Conservation (phyloP, 2,329 filamentous ascomycete genomes). For the Phaeosphaeriaceae sp. region DNA sequence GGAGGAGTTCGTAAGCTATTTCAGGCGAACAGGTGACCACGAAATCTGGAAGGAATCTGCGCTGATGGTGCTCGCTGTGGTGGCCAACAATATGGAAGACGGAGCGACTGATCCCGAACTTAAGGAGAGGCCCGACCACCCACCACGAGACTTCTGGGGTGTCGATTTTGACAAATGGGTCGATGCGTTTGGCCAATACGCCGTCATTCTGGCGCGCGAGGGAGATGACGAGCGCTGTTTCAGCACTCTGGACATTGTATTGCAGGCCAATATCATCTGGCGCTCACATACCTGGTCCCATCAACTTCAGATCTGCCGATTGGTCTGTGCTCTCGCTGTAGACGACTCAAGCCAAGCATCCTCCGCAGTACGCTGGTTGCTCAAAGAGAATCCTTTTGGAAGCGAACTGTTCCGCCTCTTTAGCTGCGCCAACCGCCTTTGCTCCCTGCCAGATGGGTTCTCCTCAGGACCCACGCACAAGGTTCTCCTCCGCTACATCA, state of each 20-base stretch:
- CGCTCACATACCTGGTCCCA: conserved; percentile 72
- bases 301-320: conserved; percentile 78
- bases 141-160: conserved; percentile 71
- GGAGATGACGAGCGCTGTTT: conserved; percentile 77
- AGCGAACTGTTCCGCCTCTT: conserved; percentile 87
- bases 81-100: conserved; percentile 44
- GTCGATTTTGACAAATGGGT: conserved; percentile 87
- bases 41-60: conserved; percentile 45
- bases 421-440: conserved; percentile 76
- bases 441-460: conserved; percentile 76
- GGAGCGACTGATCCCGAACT: conserved; percentile 37
- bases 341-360: conserved; percentile 80
- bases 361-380: conserved; percentile 79
- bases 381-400: conserved; percentile 79
- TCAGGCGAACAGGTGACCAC: conserved; percentile 38
- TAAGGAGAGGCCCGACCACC: conserved; percentile 30
- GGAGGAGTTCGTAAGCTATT: conserved; percentile 50
- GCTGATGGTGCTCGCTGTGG: conserved; percentile 43
- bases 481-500: conserved; percentile 89
- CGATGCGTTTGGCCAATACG: conserved; percentile 87
- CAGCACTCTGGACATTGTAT: conserved; percentile 77
- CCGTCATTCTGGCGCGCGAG: conserved; percentile 73
- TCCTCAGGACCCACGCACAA: conserved; percentile 85
- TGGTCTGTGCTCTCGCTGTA: conserved; percentile 81
- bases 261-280: conserved; percentile 83